Evolutionary conservation across 2,329 filamentous ascomycete species (phyloP).

Genomic region (Pseudogymnoascus sp.): DNA sequence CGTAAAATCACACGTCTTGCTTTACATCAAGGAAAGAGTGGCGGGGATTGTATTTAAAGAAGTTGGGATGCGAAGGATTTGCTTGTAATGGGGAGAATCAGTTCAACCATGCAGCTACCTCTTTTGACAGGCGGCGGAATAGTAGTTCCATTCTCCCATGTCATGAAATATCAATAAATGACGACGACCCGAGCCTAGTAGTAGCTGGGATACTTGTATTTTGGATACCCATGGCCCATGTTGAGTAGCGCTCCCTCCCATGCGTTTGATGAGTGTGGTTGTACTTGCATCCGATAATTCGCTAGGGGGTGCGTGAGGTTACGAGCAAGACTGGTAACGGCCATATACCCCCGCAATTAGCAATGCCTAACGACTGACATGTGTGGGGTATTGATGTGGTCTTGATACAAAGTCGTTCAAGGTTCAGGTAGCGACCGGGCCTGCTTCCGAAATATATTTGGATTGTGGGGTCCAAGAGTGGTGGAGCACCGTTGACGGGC

Average conservation of each 20-base stretch:
- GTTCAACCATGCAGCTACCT: not conserved
- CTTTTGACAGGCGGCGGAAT: not conserved
- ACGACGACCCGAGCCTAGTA: not conserved
- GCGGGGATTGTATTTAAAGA: not conserved
- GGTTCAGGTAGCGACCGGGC: not conserved
- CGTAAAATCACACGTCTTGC: not conserved
- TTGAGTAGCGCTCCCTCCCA: not conserved
- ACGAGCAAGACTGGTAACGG: not conserved
- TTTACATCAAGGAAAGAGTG: not conserved
- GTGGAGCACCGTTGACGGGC: not conserved
- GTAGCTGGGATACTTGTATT: not conserved
- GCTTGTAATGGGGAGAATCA: not conserved
- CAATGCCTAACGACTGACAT: not conserved
- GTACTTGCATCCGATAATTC: not conserved
- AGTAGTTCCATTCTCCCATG: not conserved
- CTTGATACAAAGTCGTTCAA: not conserved
- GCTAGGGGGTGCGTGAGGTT: not conserved
- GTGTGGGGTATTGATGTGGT: not conserved
- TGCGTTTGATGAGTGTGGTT: not conserved
- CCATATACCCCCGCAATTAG: not conserved
- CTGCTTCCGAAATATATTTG: not conserved
- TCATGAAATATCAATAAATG: not conserved
- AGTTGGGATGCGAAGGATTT: not conserved
- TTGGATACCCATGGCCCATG: not conserved
- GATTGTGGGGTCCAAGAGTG: not conserved